Evolutionary conservation across 306 rosid species (phyloP).

Genomic region (Castanea mollissima): DNA sequence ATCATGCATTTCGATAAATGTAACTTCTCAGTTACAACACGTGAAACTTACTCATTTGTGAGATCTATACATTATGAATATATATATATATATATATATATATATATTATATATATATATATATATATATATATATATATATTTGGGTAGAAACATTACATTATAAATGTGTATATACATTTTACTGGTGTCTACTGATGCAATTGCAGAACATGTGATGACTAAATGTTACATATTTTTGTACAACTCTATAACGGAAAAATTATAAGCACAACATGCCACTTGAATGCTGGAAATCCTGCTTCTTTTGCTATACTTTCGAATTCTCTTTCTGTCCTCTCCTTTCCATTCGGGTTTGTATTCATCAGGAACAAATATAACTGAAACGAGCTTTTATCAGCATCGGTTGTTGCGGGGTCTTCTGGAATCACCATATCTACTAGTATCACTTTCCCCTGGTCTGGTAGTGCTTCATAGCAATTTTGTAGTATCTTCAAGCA

Average conservation of each 20-base stretch:
- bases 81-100: too few species aligned
- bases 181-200: background rate
- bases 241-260: conserved; percentile 20
- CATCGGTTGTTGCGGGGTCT: conserved; percentile 14
- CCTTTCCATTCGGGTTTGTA: background rate
- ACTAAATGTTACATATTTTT: conserved; percentile 4
- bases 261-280: conserved; percentile 12
- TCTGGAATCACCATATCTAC: conserved; percentile 24
- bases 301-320: conserved; percentile 17
- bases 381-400: conserved; percentile 26
- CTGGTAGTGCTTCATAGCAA: conserved; percentile 25
- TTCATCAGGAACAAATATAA: conserved; percentile 25
- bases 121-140: too few species aligned
- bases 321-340: conserved; percentile 15
- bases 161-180: too few species aligned
- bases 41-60: too few species aligned
- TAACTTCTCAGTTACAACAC: too few species aligned
- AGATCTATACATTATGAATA: too few species aligned
- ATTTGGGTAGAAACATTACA: too few species aligned
- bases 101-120: too few species aligned
- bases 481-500: conserved; percentile 17
- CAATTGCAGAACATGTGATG: background rate
- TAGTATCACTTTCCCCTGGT: conserved; percentile 21
- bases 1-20: too few species aligned
- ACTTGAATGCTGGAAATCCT: conserved; percentile 19